These are phyloP conservation scores for Boletus sp. DNA, from an alignment of 768 basidiomycete species.

Conservation along the genomic window DNA sequence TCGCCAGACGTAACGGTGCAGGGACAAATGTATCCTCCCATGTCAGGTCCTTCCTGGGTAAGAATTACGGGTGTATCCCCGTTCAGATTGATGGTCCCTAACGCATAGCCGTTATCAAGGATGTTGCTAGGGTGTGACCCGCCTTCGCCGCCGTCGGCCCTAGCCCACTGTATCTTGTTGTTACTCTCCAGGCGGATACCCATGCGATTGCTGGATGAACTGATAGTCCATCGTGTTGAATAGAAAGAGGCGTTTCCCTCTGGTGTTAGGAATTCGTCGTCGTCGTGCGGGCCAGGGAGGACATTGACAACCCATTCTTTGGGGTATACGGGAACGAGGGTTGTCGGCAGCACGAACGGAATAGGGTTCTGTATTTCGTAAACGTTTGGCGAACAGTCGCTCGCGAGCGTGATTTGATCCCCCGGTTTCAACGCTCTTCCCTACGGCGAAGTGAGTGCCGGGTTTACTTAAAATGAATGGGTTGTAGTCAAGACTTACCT, in stretches of 20 bases:
- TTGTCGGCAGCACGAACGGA: constrained; percentile 21
- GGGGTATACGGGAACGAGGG: constrained; percentile 43
- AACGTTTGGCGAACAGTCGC: constrained; percentile 23
- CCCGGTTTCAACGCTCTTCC: constrained; percentile 50
- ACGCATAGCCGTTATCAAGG: constrained; percentile 56
- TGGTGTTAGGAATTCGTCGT: constrained; percentile 49
- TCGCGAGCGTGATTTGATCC: constrained; percentile 48
- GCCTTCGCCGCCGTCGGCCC: constrained; percentile 58
- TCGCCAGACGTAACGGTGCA: constrained; percentile 52
- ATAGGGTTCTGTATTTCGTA: constrained; percentile 10
- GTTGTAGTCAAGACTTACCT: constrained; percentile 31
- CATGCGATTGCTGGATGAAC: constrained; percentile 57
- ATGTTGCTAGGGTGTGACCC: constrained; percentile 70
- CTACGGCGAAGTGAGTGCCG: constrained; percentile 27
- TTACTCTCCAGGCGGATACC: constrained; percentile 54
- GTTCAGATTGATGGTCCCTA: constrained; percentile 57
- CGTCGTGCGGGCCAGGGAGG: constrained; percentile 62
- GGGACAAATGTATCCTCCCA: constrained; percentile 59
- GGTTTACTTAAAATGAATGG: background rate
- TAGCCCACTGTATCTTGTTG: constrained; percentile 50
- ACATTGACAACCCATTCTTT: constrained; percentile 50
- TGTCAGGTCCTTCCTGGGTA: constrained; percentile 57
- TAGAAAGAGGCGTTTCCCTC: constrained; percentile 52
- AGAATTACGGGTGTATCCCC: constrained; percentile 71
- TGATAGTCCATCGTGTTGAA: constrained; percentile 48